phyloP scores from a whole-genome alignment of 2,329 filamentous ascomycete genomes.

The Pezizomycotina sp. region DNA sequence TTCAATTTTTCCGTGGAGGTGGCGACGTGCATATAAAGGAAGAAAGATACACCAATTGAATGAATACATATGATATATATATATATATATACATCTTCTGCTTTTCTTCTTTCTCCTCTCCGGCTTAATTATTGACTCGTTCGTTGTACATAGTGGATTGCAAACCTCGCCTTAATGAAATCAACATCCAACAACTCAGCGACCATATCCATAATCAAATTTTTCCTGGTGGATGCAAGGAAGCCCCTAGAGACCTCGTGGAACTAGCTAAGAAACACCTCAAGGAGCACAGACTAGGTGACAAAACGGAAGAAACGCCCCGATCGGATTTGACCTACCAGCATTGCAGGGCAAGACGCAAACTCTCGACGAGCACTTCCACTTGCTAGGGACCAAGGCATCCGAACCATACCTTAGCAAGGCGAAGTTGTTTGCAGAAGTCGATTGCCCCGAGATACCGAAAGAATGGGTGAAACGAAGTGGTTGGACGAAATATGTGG shows the following conservation, averaged over 20 bases:
- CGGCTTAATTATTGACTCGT: too few species aligned
- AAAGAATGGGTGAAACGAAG: slow-evolving; percentile 59
- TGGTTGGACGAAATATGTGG: slow-evolving; percentile 81
- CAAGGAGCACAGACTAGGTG: slow-evolving; percentile 62
- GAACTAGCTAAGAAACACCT: slow-evolving; percentile 69
- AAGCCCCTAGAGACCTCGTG: slow-evolving; percentile 53
- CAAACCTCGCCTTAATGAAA: slow-evolving; percentile 73
- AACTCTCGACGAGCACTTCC: slow-evolving; percentile 85
- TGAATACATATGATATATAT: too few species aligned
- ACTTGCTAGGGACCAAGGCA: slow-evolving; percentile 68
- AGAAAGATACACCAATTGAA: too few species aligned
- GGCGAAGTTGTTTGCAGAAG: slow-evolving; percentile 57
- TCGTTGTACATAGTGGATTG: too few species aligned
- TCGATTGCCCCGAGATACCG: slow-evolving; percentile 28
- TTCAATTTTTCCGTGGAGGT: too few species aligned
- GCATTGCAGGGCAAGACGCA: slow-evolving; percentile 48
- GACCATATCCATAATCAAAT: slow-evolving; percentile 65
- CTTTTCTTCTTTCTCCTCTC: too few species aligned
- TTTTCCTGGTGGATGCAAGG: slow-evolving; percentile 42
- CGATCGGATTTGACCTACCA: slow-evolving; percentile 70
- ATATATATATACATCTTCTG: too few species aligned
- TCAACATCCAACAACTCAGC: slow-evolving; percentile 88
- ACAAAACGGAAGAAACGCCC: slow-evolving; percentile 74
- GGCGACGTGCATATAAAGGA: too few species aligned
- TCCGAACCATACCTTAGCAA: slow-evolving; percentile 66